A percentile compares a stretch with the other conserved stretches of the same genome.
Conservation (phyloP, 495 filamentous ascomycete species). For the Penicillium flavigenum region DNA sequence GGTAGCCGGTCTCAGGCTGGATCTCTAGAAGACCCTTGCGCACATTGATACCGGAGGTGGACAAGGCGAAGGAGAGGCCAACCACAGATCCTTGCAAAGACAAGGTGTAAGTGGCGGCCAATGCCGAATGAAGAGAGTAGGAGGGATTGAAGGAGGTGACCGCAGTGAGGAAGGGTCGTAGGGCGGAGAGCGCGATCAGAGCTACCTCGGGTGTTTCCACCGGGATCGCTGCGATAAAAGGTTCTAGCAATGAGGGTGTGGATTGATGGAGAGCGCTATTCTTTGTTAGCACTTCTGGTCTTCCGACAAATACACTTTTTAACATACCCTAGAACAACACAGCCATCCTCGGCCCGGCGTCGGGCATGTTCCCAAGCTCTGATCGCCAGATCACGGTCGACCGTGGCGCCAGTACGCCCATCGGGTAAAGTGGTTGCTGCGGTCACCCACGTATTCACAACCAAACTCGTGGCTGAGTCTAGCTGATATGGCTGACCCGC, state of each 20-base stretch:
- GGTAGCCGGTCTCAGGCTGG: constrained; percentile 73
- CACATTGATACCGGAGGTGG: constrained; percentile 86
- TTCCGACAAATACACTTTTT: background rate
- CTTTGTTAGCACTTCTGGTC: background rate
- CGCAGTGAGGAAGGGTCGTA: constrained; percentile 82
- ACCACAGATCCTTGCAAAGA: constrained; percentile 76
- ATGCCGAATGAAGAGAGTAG: constrained; percentile 73
- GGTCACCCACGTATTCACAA: constrained; percentile 93
- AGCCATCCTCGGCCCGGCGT: constrained; percentile 91
- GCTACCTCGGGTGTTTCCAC: constrained; percentile 70
- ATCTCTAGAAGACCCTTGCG: constrained; percentile 76
- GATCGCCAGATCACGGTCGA: constrained; percentile 75
- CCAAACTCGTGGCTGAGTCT: constrained; percentile 88
- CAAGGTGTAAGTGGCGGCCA: constrained; percentile 78
- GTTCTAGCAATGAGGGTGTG: constrained; percentile 77
- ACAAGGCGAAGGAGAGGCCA: constrained; percentile 72
- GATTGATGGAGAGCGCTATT: constrained; percentile 82
- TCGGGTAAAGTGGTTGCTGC: constrained; percentile 64
- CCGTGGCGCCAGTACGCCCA: constrained; percentile 68
- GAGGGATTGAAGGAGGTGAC: constrained; percentile 89
- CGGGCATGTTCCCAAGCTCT: constrained; percentile 97
- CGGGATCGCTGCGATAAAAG: constrained; percentile 79
- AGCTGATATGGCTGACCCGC: constrained; percentile 75
- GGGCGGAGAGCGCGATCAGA: constrained; percentile 70
- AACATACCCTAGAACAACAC: constrained; percentile 80